phyloP scores from a whole-genome alignment of 208 protist genomes.

The Trypanosoma mega region DNA sequence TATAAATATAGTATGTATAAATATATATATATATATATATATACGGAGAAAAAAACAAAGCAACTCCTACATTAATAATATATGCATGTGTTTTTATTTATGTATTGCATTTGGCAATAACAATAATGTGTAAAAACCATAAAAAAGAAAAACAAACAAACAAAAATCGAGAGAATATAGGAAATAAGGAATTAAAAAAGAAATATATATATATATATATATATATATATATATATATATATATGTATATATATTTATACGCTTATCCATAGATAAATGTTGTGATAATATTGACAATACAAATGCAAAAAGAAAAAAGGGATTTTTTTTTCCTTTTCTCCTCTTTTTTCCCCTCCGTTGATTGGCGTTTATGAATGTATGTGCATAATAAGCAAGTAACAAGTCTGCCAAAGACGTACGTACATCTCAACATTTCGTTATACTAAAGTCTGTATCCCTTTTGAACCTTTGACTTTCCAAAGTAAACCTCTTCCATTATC shows the following conservation, averaged over 20 bases:
- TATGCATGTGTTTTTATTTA: too few relatives aligned
- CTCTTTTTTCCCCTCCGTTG: too few relatives aligned
- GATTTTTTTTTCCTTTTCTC: not conserved
- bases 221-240: too few relatives aligned
- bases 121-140: slow-evolving; percentile 3
- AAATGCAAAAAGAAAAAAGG: slow-evolving; percentile 8
- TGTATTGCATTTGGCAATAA: not conserved
- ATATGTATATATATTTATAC: too few relatives aligned
- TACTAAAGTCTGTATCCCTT: slow-evolving; percentile 64
- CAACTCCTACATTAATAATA: too few relatives aligned
- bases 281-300: too few relatives aligned
- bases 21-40: not conserved
- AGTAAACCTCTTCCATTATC: slow-evolving; percentile 85
- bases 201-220: too few relatives aligned
- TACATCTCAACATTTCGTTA: too few relatives aligned
- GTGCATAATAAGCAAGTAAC: too few relatives aligned
- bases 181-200: slow-evolving; percentile 1
- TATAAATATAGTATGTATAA: not conserved
- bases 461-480: slow-evolving; percentile 46
- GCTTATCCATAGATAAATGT: too few relatives aligned
- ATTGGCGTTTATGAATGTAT: too few relatives aligned
- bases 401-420: too few relatives aligned
- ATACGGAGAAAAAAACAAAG: slow-evolving; percentile 7
- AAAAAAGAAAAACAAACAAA: slow-evolving; percentile 1
- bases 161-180: slow-evolving; percentile 7